Evolutionary conservation across 176 grass and related monocot genomes (phyloP).

Genomic region (Typha latifolia): DNA sequence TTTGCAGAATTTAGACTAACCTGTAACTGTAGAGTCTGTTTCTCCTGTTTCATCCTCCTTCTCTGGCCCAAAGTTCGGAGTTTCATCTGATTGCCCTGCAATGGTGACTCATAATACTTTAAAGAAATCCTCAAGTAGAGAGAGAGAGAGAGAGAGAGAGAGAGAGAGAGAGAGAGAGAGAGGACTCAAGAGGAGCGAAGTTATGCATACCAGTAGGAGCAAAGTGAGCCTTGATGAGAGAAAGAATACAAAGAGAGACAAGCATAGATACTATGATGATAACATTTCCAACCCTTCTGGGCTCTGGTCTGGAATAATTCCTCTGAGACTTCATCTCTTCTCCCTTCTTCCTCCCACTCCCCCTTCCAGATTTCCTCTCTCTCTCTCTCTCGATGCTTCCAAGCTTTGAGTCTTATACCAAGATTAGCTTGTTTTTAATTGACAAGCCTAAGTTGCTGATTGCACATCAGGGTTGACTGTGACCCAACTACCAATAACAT

Average conservation of each 20-base stretch:
- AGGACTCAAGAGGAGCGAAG: too few species aligned
- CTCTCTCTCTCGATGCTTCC: background rate
- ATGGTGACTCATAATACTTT: background rate
- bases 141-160: background rate
- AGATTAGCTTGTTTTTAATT: background rate
- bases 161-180: background rate
- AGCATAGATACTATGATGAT: slow-evolving; percentile 66
- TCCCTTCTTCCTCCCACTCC: background rate
- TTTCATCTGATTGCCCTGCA: slow-evolving; percentile 43
- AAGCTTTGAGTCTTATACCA: background rate
- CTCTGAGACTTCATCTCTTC: slow-evolving; percentile 54
- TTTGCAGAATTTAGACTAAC: background rate
- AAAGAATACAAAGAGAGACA: slow-evolving; percentile 59
- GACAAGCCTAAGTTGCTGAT: background rate
- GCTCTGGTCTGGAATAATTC: slow-evolving; percentile 40
- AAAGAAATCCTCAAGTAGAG: background rate
- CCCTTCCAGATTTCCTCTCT: background rate
- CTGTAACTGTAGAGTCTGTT: slow-evolving; percentile 17
- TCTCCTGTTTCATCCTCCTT: slow-evolving; percentile 42
- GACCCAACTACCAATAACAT: too few species aligned
- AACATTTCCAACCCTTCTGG: slow-evolving; percentile 45
- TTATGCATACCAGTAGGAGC: slow-evolving; percentile 32
- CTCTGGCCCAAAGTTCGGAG: slow-evolving; percentile 34
- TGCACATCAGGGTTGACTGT: too few species aligned
- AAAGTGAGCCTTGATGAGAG: slow-evolving; percentile 56